Evolutionary conservation across 164 flowering plant genomes (phyloP), one percentile per base, ranked within the genome.

Genomic region (Liquidambar formosana): DNA sequence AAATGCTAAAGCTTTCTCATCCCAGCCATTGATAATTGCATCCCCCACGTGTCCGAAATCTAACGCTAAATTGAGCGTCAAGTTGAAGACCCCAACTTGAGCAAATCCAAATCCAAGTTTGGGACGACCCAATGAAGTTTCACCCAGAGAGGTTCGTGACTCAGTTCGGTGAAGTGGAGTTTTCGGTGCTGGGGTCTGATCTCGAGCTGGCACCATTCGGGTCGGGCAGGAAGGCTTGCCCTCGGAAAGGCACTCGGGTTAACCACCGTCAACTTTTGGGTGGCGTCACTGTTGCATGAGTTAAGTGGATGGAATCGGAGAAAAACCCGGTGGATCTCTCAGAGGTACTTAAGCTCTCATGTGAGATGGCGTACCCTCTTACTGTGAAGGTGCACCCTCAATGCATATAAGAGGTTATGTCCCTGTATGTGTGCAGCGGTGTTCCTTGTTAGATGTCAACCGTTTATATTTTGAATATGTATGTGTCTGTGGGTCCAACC

Each of bases 151-250:
- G 91, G 48, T 87, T 87, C 62, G n/a, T 79, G 12, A 1, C 58
- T 23, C 19, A 51, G 4, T 80, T 62, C 0, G 65, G 65, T 0
- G 79, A 77, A 41, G n/a, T 53, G 28, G 89, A 84, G 43, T 71
- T 88, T 26, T 79, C 86, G 0, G 71, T 88, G 0, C 14, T 81
- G 51, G 93, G 93, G n/a, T 79, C 89, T 28, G 89, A 89, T 63
- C 71, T 87, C 0, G 68, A 88, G 62, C 79, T 88, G 1, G 93
- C 93, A 0, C 93, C 93, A 1, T 88, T 88, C 64, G 93, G 93
- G 41, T 80, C 93, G 65, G 93, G 93, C 3, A 48, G 91, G 46
- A 25, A 91, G 71, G 59, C 57, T 22, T 88, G 93, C 46, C 93
- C 93, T n/a, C 0, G 93, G 91, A 0, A 86, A 84, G 71, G 54